A percentile compares a stretch with the other conserved stretches of the same genome.
These are phyloP conservation scores for Actinidia polygama DNA, from an alignment of 179 eudicot genomes.

Conservation along the genomic window DNA sequence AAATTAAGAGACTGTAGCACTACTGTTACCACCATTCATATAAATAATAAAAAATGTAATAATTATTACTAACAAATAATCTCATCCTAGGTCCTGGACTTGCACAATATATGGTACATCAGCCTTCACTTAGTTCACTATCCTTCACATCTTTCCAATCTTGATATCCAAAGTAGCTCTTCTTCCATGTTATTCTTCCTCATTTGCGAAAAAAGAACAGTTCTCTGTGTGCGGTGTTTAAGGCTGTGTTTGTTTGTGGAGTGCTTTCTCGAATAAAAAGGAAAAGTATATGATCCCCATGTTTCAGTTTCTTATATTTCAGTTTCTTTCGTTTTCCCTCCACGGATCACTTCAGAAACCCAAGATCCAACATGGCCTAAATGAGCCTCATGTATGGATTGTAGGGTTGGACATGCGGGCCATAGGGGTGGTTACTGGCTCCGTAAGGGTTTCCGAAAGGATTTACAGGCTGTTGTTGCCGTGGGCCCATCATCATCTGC, in stretches of 20 bases:
- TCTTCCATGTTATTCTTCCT: constrained; percentile 6
- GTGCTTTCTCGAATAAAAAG: background rate
- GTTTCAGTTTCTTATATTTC: too few species aligned
- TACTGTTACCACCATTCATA: background rate
- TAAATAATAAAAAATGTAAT: constrained; percentile 32
- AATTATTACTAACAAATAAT: constrained; percentile 33
- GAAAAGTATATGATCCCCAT: background rate
- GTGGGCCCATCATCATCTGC: constrained; percentile 46
- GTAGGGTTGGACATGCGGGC: constrained; percentile 63
- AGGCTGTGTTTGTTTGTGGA: background rate
- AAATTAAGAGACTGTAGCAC: too few species aligned
- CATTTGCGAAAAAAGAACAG: constrained; percentile 6
- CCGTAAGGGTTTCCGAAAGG: constrained; percentile 74
- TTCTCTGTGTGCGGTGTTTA: background rate
- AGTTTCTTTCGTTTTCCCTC: background rate
- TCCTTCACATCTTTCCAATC: constrained; percentile 16
- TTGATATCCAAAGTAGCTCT: constrained; percentile 4
- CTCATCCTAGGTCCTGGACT: constrained; percentile 33
- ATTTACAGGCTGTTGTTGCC: constrained; percentile 52
- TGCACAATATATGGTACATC: constrained; percentile 47
- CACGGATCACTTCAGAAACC: too few species aligned
- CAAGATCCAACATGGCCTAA: constrained; percentile 28
- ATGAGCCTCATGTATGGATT: constrained; percentile 74
- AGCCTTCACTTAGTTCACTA: constrained; percentile 5
- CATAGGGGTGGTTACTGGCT: constrained; percentile 56